Evolutionary conservation across 2,329 filamentous ascomycete genomes (phyloP).

Genomic region (Ramichloridium luteum): DNA sequence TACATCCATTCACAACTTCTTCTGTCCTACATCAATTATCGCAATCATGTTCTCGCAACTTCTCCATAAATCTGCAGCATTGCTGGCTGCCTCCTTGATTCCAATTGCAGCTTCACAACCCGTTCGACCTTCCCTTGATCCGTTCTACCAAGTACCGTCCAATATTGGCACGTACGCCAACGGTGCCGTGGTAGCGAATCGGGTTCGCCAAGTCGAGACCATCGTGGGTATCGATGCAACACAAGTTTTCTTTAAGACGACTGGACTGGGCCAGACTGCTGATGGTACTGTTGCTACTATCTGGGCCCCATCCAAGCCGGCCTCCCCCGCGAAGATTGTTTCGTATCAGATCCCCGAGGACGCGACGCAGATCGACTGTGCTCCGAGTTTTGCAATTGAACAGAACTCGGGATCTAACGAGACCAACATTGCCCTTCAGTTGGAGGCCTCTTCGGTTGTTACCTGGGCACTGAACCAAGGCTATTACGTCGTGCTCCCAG

Average conservation of each 20-base stretch:
- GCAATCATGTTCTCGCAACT: too few relatives aligned
- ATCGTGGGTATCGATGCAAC: background rate
- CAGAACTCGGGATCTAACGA: background rate
- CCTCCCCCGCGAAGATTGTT: constrained; percentile 1
- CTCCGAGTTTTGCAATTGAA: constrained; percentile 1
- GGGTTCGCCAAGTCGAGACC: background rate
- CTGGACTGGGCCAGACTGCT: background rate
- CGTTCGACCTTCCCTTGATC: background rate
- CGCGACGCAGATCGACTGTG: constrained; percentile 1
- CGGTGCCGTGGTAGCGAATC: background rate
- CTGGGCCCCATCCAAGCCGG: background rate
- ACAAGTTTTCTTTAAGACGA: background rate
- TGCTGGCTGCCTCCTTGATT: too few relatives aligned
- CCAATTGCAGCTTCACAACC: too few relatives aligned
- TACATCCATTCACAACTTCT: too few relatives aligned
- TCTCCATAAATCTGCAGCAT: too few relatives aligned
- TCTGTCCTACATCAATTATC: too few relatives aligned
- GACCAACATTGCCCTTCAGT: background rate
- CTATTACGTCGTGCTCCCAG: constrained; percentile 3
- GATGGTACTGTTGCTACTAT: background rate
- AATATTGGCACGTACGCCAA: background rate
- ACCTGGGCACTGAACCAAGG: background rate
- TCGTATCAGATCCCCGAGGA: constrained; percentile 3
- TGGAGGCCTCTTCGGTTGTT: background rate
- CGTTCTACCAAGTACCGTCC: background rate